A percentile compares a stretch with the other conserved stretches of the same genome.
Evolutionary conservation across 371 early-diverging fungal genomes (phyloP).

Genomic region (Phascolomyces articulosus): DNA sequence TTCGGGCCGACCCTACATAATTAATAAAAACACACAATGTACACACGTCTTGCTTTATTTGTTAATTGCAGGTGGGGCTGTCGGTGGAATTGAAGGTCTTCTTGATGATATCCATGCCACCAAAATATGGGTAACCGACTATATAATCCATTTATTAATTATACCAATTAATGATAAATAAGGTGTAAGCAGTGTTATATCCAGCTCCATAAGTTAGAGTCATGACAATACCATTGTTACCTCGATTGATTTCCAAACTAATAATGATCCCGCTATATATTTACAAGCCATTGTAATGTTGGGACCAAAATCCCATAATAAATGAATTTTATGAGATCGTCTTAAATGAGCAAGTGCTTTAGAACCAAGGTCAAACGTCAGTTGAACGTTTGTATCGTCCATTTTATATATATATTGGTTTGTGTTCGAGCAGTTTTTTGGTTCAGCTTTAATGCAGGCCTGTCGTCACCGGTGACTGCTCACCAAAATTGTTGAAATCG

Average conservation of each 20-base stretch:
- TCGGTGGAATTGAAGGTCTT: background rate
- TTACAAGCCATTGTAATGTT: constrained; percentile 15
- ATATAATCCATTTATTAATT: background rate
- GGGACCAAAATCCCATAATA: constrained; percentile 23
- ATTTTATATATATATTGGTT: too few relatives aligned
- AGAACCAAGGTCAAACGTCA: constrained; percentile 20
- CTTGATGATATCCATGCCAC: constrained; percentile 1
- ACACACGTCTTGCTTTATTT: background rate
- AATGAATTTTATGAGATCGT: constrained; percentile 6
- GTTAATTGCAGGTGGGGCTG: background rate
- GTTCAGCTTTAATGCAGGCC: background rate
- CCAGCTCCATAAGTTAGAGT: background rate
- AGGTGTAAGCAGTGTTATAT: too few relatives aligned
- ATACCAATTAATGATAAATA: too few relatives aligned
- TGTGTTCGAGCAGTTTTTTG: too few relatives aligned
- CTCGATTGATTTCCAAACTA: constrained; percentile 16
- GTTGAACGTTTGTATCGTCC: constrained; percentile 23
- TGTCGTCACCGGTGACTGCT: background rate
- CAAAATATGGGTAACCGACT: background rate
- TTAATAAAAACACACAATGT: too few relatives aligned
- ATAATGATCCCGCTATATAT: constrained; percentile 16
- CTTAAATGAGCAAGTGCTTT: constrained; percentile 11
- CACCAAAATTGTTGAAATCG: background rate
- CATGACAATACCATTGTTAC: background rate
- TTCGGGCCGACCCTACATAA: too few relatives aligned